Base-by-base conservation (phyloP, 306 rosid species). In the Hylodesmum podocarpum region DNA sequence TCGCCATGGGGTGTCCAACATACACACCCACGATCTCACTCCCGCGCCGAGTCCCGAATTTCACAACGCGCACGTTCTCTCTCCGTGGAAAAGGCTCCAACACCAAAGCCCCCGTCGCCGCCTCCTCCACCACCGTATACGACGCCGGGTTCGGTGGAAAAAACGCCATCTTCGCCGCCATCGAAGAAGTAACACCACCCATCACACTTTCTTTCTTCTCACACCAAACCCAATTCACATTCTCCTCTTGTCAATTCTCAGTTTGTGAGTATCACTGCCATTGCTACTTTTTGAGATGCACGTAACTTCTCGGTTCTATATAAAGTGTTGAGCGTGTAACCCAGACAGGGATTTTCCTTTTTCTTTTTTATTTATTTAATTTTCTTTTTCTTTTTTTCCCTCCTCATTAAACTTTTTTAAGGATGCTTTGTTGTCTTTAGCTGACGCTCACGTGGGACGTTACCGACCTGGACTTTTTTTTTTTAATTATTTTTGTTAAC, bases 141-240 rank as follows among this genome's bases (percentile, higher is more conserved):
- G 96, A 90, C 1, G 97, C 89, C 24, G 97, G 97, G 78, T 83
- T 87, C 5, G 97, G 97, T 1, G 97, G 97, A 78, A 90, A 93
- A 70, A 93, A 93, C 0, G 96, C 97, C 43, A 93, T 65, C 64
- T 93, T 93, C 0, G 97, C 94, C 43, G 97, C 97, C 97, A 93
- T 90, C 37, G 97, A 90, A 36, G 97, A 93, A 0, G 94, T 93
- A 6, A 93, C 91, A 19, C 97, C 97, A 33, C 97, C 97, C 97
- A 91, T n/a, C 39, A 34, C n/a, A 70, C 14, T 19, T 22, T 49
- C 12, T 5, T 8, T 15, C 53, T 11, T 12, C 16, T 12, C 55
- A 6, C 24, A 28, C 11, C 28, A 51, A 51, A 51, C 15, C 2
- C 15, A 53, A 25, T 50, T 50, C 57, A 50, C 57, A 50, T 50